Evolutionary conservation across 768 basidiomycete genomes (phyloP).

Genomic region (Trametes sanguinea): DNA sequence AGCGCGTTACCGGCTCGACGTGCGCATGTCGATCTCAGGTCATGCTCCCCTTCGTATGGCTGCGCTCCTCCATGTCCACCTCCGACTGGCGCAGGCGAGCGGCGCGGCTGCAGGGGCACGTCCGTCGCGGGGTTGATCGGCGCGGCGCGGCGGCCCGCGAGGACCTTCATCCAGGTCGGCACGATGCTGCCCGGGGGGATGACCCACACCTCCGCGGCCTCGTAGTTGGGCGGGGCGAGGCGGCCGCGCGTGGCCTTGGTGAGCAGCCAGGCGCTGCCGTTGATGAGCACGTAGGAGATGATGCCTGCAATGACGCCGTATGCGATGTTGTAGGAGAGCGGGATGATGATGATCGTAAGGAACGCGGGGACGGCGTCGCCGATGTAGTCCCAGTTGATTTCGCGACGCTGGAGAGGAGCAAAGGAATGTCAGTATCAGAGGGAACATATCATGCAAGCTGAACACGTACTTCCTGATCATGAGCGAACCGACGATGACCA

Average conservation of each 20-base stretch:
- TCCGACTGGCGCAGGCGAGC: slow-evolving; percentile 3
- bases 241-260: slow-evolving; percentile 58
- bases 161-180: slow-evolving; percentile 59
- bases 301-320: slow-evolving; percentile 88
- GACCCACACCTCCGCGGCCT: slow-evolving; percentile 66
- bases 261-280: slow-evolving; percentile 63
- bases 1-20: slow-evolving; percentile 1
- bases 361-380: slow-evolving; percentile 89
- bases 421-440: background rate
- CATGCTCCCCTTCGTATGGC: slow-evolving; percentile 15
- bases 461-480: slow-evolving; percentile 77
- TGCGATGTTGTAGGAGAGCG: slow-evolving; percentile 81
- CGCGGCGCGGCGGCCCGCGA: slow-evolving; percentile 1
- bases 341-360: slow-evolving; percentile 78
- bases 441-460: background rate
- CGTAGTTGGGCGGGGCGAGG: slow-evolving; percentile 64
- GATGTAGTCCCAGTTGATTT: slow-evolving; percentile 88
- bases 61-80: slow-evolving; percentile 6
- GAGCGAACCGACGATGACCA: slow-evolving; percentile 83
- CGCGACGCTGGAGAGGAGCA: slow-evolving; percentile 54
- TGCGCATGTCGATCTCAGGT: slow-evolving; percentile 9
- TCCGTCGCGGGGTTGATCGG: slow-evolving; percentile 3
- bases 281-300: slow-evolving; percentile 67
- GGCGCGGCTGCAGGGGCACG: slow-evolving; percentile 10
- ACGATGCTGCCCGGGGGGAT: slow-evolving; percentile 71